Percentiles rank a stretch among this genome's conserved stretches.
Evolutionary conservation across 1,284 basidiomycete genomes (phyloP).

Genomic region (Rhodotorula sp.): DNA sequence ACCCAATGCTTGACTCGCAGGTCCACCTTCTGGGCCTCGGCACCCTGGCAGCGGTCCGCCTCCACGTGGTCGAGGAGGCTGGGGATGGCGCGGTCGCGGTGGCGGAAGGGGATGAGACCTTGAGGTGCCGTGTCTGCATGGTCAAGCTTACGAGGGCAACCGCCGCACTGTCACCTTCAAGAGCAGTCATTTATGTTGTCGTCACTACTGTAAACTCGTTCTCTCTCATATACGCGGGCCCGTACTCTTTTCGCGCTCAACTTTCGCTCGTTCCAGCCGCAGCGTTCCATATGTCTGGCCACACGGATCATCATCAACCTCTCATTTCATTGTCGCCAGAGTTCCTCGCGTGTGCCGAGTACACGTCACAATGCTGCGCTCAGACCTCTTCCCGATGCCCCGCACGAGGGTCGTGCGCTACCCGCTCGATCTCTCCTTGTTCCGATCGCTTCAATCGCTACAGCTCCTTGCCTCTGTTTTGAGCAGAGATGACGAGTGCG

Average conservation of each 20-base stretch:
- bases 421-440: background rate
- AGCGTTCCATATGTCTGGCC: no score
- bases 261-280: background rate
- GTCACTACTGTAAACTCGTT: background rate
- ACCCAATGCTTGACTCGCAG: background rate
- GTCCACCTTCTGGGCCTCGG: background rate
- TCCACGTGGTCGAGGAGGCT: background rate
- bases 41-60: background rate
- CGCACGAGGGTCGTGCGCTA: background rate
- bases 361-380: background rate
- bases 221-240: background rate
- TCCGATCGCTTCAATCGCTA: background rate
- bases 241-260: background rate
- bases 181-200: background rate
- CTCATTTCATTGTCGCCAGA: no score
- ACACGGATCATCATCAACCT: no score
- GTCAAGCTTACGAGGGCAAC: no score
- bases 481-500: conserved; percentile 2
- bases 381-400: background rate
- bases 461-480: no score
- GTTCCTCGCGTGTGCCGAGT: background rate
- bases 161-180: background rate
- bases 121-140: no score
- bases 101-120: background rate
- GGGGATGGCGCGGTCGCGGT: conserved; percentile 6